Percentiles rank a stretch among this genome's conserved stretches.
Evolutionary conservation across 305 asterid species (phyloP).

Genomic region (Caryopteris hybrid): DNA sequence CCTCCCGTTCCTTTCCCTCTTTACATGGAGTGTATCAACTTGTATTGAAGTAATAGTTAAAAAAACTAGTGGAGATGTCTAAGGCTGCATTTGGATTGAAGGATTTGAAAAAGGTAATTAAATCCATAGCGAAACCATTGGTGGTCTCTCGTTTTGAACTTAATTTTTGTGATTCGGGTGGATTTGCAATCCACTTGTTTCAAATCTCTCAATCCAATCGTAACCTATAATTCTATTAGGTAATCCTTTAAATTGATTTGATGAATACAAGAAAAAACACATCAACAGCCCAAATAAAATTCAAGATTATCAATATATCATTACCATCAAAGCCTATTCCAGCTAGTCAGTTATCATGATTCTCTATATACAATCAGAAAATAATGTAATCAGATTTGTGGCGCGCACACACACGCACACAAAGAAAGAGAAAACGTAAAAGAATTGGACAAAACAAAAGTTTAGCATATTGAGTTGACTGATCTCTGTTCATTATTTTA

Average conservation of each 20-base stretch:
- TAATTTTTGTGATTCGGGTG: background rate
- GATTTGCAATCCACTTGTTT: background rate
- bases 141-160: background rate
- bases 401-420: background rate
- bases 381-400: too few species aligned
- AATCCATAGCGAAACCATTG: background rate
- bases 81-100: background rate
- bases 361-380: too few species aligned
- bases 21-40: too few species aligned
- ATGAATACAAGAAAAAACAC: background rate
- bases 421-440: background rate
- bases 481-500: background rate
- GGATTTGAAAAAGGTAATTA: background rate
- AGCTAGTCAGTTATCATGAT: too few species aligned
- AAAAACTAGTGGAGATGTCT: background rate
- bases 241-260: background rate
- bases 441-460: background rate
- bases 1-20: too few species aligned
- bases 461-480: background rate
- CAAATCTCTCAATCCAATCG: background rate
- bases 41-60: too few species aligned
- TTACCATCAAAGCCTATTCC: background rate
- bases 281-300: background rate
- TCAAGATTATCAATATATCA: background rate
- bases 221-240: background rate